Percentiles rank a stretch among this genome's conserved stretches.
These are phyloP conservation scores for Lactuca sativa DNA, from an alignment of 129 eudicot species.

Conservation along the genomic window DNA sequence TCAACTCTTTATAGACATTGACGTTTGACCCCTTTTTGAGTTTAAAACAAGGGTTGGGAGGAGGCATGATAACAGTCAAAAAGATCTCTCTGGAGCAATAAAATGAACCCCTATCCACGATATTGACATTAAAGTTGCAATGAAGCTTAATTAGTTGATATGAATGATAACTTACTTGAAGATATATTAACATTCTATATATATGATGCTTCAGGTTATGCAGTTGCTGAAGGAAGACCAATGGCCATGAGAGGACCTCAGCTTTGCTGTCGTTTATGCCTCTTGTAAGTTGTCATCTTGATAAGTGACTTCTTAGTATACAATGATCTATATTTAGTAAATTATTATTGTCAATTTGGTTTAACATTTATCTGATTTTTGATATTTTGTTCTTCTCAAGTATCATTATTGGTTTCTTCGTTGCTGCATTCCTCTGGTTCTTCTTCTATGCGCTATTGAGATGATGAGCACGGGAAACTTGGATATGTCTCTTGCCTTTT, in stretches of 20 bases:
- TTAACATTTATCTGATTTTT: too few relatives aligned
- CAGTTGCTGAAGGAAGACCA: constrained; percentile 90
- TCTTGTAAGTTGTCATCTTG: constrained; percentile 54
- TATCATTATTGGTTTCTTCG: constrained; percentile 86
- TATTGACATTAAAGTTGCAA: too few relatives aligned
- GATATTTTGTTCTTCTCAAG: constrained; percentile 28
- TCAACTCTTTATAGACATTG: not conserved
- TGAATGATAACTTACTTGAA: not conserved
- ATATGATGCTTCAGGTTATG: constrained; percentile 58
- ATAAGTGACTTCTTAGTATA: too few relatives aligned
- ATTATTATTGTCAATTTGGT: too few relatives aligned
- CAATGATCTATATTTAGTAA: too few relatives aligned
- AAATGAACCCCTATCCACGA: too few relatives aligned
- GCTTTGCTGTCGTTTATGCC: constrained; percentile 95
- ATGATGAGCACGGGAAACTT: constrained; percentile 79
- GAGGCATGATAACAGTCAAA: not conserved
- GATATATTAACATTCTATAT: not conserved
- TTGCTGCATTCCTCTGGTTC: constrained; percentile 85
- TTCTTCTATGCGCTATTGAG: constrained; percentile 59
- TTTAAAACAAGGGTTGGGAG: not conserved
- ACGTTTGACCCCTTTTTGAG: not conserved
- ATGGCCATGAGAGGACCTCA: constrained; percentile 49
- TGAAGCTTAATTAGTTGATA: not conserved
- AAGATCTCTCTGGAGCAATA: not conserved
- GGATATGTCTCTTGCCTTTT: constrained; percentile 82